These are phyloP conservation scores for Huntiella decipiens DNA, from an alignment of 2,329 filamentous ascomycete species.

Conservation along the genomic window DNA sequence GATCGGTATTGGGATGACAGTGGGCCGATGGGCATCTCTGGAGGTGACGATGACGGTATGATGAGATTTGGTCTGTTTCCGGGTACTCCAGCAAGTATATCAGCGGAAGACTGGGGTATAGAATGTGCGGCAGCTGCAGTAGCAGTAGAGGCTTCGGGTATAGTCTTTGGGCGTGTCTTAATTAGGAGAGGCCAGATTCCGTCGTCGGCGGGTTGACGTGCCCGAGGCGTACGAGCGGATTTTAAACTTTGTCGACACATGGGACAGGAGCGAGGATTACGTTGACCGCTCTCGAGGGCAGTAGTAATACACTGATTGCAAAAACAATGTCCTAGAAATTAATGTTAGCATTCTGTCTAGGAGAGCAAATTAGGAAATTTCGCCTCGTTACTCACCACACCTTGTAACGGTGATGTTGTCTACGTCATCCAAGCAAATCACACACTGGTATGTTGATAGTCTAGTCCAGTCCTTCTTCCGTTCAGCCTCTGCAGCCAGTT, in stretches of 20 bases:
- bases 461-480: constrained; percentile 27
- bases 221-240: no score
- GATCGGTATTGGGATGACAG: no score
- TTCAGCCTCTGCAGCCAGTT: constrained; percentile 18
- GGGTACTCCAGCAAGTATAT: no score
- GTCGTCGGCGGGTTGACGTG: no score
- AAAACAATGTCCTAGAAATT: constrained; percentile 35
- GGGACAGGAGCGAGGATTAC: constrained; percentile 38
- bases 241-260: constrained; percentile 41
- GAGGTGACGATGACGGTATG: no score
- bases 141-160: no score
- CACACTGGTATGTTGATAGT: constrained; percentile 40
- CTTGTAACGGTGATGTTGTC: constrained; percentile 42
- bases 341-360: not conserved
- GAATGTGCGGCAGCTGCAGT: no score
- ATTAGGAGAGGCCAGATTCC: no score
- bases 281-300: constrained; percentile 33
- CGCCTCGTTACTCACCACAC: constrained; percentile 33
- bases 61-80: no score
- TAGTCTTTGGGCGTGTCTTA: no score
- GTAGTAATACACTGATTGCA: constrained; percentile 36
- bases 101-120: no score
- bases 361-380: not conserved
- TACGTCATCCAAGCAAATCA: constrained; percentile 47
- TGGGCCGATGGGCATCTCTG: no score